Conservation (phyloP, 2,329 filamentous ascomycete species). For the Teratosphaeria zuluensis region DNA sequence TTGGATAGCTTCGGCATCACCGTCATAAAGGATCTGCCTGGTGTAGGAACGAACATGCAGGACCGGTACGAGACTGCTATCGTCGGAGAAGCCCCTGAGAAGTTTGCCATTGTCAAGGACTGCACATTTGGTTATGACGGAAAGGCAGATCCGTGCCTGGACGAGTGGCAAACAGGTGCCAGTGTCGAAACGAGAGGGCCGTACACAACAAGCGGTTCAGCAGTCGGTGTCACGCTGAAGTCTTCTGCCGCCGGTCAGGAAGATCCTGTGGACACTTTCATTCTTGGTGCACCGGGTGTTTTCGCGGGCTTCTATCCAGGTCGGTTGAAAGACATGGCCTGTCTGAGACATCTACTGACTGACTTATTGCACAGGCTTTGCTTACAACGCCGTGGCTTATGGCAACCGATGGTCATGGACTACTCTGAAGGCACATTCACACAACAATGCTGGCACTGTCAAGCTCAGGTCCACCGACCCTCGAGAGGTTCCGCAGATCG, state of each 20-base stretch:
- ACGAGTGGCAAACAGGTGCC: constrained; percentile 30
- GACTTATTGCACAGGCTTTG: constrained; percentile 33
- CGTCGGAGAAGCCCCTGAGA: constrained; percentile 34
- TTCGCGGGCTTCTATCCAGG: constrained; percentile 22
- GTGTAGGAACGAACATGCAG: constrained; percentile 54
- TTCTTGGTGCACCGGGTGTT: constrained; percentile 45
- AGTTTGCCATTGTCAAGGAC: constrained; percentile 14
- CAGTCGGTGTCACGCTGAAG: constrained; percentile 36
- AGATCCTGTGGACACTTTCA: constrained; percentile 44
- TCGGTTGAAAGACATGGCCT: not conserved
- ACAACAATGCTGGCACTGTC: constrained; percentile 53
- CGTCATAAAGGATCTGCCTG: constrained; percentile 46
- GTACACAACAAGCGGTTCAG: constrained; percentile 44
- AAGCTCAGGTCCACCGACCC: constrained; percentile 52
- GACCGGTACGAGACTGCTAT: constrained; percentile 50
- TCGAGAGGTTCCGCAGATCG: constrained; percentile 52
- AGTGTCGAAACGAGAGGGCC: constrained; percentile 26
- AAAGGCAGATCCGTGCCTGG: constrained; percentile 33
- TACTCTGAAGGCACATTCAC: constrained; percentile 54
- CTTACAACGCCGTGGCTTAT: constrained; percentile 31
- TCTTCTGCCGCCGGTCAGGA: constrained; percentile 32
- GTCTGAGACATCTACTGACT: not conserved
- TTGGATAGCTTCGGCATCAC: constrained; percentile 44
- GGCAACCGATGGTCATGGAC: constrained; percentile 38
- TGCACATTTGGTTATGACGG: constrained; percentile 26